Evolutionary conservation across 352 stramenopile genomes (phyloP).

Genomic region (Phytophthora boehmeriae): DNA sequence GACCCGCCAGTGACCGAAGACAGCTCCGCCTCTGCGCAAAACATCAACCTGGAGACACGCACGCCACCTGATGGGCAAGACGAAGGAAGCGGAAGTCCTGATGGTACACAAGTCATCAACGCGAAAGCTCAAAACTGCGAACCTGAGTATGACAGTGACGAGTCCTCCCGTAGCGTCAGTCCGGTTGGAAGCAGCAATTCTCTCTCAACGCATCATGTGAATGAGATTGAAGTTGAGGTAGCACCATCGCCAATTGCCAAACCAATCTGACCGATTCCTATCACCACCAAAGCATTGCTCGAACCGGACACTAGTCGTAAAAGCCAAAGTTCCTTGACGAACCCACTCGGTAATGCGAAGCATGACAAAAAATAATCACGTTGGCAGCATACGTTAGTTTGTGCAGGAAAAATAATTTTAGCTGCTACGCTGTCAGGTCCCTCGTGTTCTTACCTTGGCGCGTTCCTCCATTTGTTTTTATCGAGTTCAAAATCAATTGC

Average conservation of each 20-base stretch:
- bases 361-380: not conserved
- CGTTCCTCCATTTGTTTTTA: slow-evolving; percentile 1
- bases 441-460: slow-evolving; percentile 20
- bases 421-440: not conserved
- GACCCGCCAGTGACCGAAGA: not conserved
- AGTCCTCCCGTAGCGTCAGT: slow-evolving; percentile 21
- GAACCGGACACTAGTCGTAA: not conserved
- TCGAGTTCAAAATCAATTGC: slow-evolving; percentile 31
- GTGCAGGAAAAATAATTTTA: slow-evolving; percentile 1
- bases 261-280: not conserved
- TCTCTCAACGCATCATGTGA: not conserved
- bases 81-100: not conserved
- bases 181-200: slow-evolving; percentile 13
- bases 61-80: not conserved
- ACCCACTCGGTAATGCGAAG: not conserved
- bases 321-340: not conserved
- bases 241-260: not conserved
- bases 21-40: not conserved
- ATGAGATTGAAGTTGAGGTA: slow-evolving; percentile 6
- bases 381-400: not conserved
- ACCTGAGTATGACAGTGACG: slow-evolving; percentile 42
- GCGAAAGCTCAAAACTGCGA: slow-evolving; percentile 22
- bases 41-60: not conserved
- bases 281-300: not conserved
- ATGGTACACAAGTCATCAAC: slow-evolving; percentile 16